Conservation (phyloP, 2,329 filamentous ascomycete genomes). For the Aspergillus fumigatiaffinis region DNA sequence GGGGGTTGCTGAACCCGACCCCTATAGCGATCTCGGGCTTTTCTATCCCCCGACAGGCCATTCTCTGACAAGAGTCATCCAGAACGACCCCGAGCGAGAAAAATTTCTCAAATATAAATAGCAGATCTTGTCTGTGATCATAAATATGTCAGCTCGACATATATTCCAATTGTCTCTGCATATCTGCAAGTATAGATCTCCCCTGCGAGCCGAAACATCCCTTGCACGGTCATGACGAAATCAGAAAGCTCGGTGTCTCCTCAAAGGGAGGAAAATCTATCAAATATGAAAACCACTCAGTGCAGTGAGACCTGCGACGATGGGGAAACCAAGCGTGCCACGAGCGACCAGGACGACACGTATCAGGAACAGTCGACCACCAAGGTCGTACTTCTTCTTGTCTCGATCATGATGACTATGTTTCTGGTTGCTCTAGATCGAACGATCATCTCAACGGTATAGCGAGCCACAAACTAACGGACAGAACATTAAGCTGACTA, state of each 20-base stretch:
- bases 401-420: neutral
- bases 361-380: neutral
- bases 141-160: neutral
- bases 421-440: neutral
- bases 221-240: neutral
- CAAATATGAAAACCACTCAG: neutral
- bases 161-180: neutral
- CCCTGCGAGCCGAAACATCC: neutral
- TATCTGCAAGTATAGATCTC: neutral
- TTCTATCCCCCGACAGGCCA: neutral
- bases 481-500: neutral
- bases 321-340: neutral
- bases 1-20: neutral
- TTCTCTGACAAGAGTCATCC: neutral
- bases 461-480: neutral
- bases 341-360: neutral
- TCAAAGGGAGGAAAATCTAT: neutral
- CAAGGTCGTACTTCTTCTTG: neutral
- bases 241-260: neutral
- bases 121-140: neutral
- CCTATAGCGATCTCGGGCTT: neutral
- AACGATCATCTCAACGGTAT: neutral
- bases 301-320: neutral
- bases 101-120: neutral
- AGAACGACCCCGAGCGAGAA: neutral